A percentile compares a stretch with the other conserved stretches of the same genome.
These are phyloP conservation scores for Wickerhamomyces strasburgensis DNA, from an alignment of 805 yeast genomes.

Conservation along the genomic window DNA sequence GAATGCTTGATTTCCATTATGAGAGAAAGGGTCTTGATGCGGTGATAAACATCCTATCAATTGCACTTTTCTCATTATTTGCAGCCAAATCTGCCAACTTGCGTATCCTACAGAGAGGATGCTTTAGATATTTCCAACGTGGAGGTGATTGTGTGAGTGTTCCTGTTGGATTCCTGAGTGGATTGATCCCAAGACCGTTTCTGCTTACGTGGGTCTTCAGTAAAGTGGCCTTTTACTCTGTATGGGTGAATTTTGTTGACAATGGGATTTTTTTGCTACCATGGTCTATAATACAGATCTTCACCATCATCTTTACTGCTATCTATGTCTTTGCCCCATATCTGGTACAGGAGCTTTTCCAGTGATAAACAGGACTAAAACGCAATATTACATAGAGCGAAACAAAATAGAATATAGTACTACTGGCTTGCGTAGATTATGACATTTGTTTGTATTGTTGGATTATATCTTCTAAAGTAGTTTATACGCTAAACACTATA, in stretches of 20 bases:
- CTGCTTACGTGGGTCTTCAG: constrained; percentile 80
- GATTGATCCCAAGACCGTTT: constrained; percentile 72
- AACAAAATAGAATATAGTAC: not conserved
- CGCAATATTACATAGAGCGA: not conserved
- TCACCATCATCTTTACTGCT: constrained; percentile 69
- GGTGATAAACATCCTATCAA: constrained; percentile 84
- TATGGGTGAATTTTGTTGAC: constrained; percentile 59
- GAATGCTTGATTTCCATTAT: constrained; percentile 63
- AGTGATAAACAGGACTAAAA: constrained; percentile 4
- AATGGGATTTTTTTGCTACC: constrained; percentile 68
- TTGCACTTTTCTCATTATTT: constrained; percentile 84
- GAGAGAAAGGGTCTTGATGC: constrained; percentile 75
- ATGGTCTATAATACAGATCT: constrained; percentile 62
- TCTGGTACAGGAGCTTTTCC: constrained; percentile 32
- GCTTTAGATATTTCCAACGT: constrained; percentile 76
- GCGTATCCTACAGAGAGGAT: constrained; percentile 73
- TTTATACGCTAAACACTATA: too few relatives aligned
- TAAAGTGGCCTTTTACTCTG: constrained; percentile 82
- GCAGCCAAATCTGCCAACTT: constrained; percentile 76
- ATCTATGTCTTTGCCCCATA: constrained; percentile 76
- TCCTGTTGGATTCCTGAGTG: constrained; percentile 82
- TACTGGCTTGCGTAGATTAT: too few relatives aligned
- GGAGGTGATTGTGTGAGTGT: constrained; percentile 79
- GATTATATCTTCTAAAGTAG: too few relatives aligned
- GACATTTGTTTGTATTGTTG: too few relatives aligned